Percentiles rank a stretch among this genome's conserved stretches.
Conservation (phyloP, 129 eudicot species). For the sunflower (Helianthus annuus) region DNA sequence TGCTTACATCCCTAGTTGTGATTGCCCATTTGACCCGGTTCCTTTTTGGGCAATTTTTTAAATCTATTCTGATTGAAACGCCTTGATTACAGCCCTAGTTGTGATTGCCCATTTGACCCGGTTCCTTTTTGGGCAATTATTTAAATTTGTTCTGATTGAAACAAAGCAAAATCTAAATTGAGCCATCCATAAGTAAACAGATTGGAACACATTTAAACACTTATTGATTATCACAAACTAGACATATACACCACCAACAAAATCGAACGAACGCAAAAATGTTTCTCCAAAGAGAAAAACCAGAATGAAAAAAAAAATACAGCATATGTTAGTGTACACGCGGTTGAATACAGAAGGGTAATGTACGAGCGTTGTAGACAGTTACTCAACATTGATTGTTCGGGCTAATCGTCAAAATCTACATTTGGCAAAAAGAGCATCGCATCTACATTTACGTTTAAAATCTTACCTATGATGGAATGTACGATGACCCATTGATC, state of each 20-base stretch:
- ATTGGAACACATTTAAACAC: not conserved
- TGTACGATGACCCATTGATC: conserved; percentile 10
- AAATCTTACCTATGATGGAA: conserved; percentile 19
- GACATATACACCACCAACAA: conserved; percentile 15
- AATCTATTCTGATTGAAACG: not conserved
- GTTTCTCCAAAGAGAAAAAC: conserved; percentile 12
- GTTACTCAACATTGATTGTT: conserved; percentile 12
- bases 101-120: not conserved
- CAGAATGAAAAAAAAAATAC: not conserved
- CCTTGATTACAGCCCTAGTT: too few relatives aligned
- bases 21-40: not conserved
- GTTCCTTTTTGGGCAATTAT: not conserved
- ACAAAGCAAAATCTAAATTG: too few relatives aligned
- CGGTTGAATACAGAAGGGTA: conserved; percentile 6
- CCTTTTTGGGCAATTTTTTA: not conserved
- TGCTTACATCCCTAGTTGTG: too few relatives aligned
- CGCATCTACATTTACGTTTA: not conserved
- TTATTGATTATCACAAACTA: not conserved
- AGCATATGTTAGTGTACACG: conserved; percentile 14
- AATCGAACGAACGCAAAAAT: conserved; percentile 23
- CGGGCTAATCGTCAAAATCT: conserved; percentile 14
- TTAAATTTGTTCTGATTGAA: not conserved
- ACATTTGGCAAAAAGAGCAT: conserved; percentile 13
- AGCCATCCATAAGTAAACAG: not conserved
- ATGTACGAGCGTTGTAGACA: conserved; percentile 5